Evolutionary conservation across 2,329 filamentous ascomycete species (phyloP), one percentile per base, ranked within the genome.

Genomic region (Tolypocladium nubicola): DNA sequence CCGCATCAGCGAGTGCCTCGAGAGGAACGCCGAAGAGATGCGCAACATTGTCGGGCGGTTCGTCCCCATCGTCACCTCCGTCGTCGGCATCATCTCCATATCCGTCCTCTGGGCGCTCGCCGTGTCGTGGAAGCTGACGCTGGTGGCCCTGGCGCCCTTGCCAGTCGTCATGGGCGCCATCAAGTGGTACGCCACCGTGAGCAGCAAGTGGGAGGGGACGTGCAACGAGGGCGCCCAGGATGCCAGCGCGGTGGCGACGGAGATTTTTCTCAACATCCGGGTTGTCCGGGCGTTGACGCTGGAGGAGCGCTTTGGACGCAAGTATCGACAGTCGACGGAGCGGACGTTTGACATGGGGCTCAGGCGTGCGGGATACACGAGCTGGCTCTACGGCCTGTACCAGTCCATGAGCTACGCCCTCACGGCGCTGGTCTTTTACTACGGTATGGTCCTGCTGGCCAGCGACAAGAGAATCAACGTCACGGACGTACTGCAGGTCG

Each of bases 1-100:
- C 1, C 77, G 79, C 2, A 77, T 97, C 47, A 84, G 79, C 1
- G 85, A 89, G 59, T 87, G 81, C 50, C 79, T 97, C 0, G 90
- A 96, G 65, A 82, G 87, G 19, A 89, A 90, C 64, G 88, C 87
- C 0, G 91, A 97, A 68, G 90, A 96, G 67, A 92, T 94, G 82
- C 82, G 89, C 10, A 91, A 89, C 63, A 75, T 97, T 0, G 78
- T 96, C 0, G 88, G 89, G 2, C 82, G 88, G 1, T 96, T 96
- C 65, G 78, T 86, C 0, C 87, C 88, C 1, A 83, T 88, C 56
- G 70, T 87, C 1, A 76, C 92, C 16, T 82, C 87, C 11, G 85
- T 88, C 4, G 67, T 77, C 0, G 71, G 83, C 55, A 92, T 96
- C 79, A 78, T 89, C 21, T 57, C 73, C 0, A 80, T 87, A n/a